Evolutionary conservation across 2,329 filamentous ascomycete species (phyloP), one percentile per base, ranked within the genome.

Genomic region (Ophiostoma himal-ulmi): DNA sequence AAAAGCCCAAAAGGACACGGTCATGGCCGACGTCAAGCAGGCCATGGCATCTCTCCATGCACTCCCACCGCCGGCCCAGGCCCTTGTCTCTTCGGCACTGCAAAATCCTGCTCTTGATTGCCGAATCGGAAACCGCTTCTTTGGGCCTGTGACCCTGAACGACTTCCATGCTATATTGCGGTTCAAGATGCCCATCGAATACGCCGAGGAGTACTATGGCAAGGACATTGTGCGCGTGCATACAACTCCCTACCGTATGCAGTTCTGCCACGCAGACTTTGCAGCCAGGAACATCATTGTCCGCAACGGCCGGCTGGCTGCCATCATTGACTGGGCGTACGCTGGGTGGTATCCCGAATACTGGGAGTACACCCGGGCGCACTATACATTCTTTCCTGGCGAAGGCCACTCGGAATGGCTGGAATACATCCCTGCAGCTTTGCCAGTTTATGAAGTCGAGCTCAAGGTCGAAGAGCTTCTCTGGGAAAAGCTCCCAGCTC

Each of bases 201-300:
- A 57, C 8, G 57, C 70, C 14, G 37, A 68, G 17, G 22, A 71
- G 52, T 36, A 13, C 22, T 71, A 52, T n/a, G 57, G 67, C 0
- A 39, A 68, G 20, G 66, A 57, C 11, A 57, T 71, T 34, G 57
- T 67, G 8, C 22, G 67, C n/a, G 67, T 44, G 5, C 70, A 71
- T n/a, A 34, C 67, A 7, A 69, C 17, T 36, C 30, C 30, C 11
- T 69, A 71, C 60, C 60, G 41, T 7, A 64, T 62, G 11, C 37
- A 52, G 22, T 30, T 82, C 84, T 72, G 85, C 78, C 78, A 88
- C 80, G 10, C 83, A 85, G 74, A 85, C 87, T 79, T 89, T 88
- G 5, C 84, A 11, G 78, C 78, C 3, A 74, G 80, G 5, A 85
- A 85, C 69, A 82, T 85, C 37, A 71, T 84, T 5, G 76, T 80